These are phyloP conservation scores for Metschnikowia vanudenii DNA, from an alignment of 805 yeast species.

Conservation along the genomic window DNA sequence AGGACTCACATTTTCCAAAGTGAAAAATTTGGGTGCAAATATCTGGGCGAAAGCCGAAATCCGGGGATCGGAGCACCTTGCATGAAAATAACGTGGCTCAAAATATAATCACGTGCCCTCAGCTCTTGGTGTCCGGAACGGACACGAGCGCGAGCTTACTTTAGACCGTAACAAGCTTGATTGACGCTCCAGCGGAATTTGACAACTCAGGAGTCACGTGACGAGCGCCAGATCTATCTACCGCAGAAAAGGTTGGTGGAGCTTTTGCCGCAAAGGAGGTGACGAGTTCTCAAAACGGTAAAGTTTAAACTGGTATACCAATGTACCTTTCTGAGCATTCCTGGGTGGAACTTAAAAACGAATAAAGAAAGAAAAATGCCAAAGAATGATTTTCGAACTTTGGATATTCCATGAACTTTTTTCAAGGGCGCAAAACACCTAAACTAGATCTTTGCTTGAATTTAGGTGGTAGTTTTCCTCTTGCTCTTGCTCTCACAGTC, in stretches of 20 bases:
- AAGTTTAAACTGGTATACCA: not conserved
- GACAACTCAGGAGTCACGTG: not conserved
- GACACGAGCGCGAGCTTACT: too few relatives aligned
- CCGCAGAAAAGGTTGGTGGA: not conserved
- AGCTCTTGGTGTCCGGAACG: not conserved
- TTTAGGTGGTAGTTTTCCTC: too few relatives aligned
- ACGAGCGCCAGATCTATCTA: not conserved
- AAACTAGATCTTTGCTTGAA: too few relatives aligned
- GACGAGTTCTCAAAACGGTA: not conserved
- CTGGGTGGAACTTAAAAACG: too few relatives aligned
- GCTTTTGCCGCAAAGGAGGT: not conserved
- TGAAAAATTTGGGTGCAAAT: conserved; percentile 20
- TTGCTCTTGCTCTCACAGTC: too few relatives aligned
- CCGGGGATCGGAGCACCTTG: conserved; percentile 20
- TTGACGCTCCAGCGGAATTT: too few relatives aligned
- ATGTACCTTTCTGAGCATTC: too few relatives aligned
- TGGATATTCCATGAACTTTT: too few relatives aligned
- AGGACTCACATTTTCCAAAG: not conserved
- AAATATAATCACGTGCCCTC: conserved; percentile 3
- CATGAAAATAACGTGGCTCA: conserved; percentile 1
- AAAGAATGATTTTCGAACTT: not conserved
- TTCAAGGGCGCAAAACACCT: too few relatives aligned
- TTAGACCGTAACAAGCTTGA: too few relatives aligned
- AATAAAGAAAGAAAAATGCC: not conserved
- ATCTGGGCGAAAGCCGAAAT: conserved; percentile 18